phyloP scores from a whole-genome alignment of 1,284 basidiomycete genomes.

The Irpex lacteus region DNA sequence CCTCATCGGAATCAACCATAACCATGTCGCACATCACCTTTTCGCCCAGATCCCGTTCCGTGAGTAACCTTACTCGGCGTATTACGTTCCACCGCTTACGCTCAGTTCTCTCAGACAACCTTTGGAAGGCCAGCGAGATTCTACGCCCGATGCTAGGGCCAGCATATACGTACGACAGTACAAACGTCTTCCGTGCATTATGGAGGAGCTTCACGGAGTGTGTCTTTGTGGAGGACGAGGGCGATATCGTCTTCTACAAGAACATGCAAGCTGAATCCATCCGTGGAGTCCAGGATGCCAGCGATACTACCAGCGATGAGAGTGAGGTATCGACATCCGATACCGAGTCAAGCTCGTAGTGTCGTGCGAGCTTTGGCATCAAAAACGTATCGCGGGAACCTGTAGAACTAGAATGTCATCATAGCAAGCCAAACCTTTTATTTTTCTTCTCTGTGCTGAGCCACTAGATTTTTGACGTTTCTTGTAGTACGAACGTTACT shows the following conservation, averaged over 20 bases:
- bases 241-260: conserved; percentile 64
- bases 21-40: conserved; percentile 34
- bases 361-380: no score
- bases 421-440: no score
- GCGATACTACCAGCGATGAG: neutral
- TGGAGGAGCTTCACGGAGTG: conserved; percentile 46
- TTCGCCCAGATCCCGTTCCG: conserved; percentile 27
- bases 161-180: neutral
- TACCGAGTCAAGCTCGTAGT: neutral
- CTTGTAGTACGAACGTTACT: no score
- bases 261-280: conserved; percentile 29
- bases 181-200: conserved; percentile 39
- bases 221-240: conserved; percentile 61
- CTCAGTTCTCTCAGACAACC: neutral
- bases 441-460: no score
- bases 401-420: no score
- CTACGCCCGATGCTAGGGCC: neutral
- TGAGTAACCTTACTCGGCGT: conserved; percentile 13
- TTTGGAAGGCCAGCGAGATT: neutral
- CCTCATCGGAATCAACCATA: conserved; percentile 31
- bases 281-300: neutral
- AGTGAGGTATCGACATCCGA: neutral
- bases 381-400: no score
- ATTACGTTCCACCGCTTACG: conserved; percentile 5
- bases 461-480: no score